Base-by-base conservation (phyloP, 1,139 yeast species). In the Taphrina communis region DNA sequence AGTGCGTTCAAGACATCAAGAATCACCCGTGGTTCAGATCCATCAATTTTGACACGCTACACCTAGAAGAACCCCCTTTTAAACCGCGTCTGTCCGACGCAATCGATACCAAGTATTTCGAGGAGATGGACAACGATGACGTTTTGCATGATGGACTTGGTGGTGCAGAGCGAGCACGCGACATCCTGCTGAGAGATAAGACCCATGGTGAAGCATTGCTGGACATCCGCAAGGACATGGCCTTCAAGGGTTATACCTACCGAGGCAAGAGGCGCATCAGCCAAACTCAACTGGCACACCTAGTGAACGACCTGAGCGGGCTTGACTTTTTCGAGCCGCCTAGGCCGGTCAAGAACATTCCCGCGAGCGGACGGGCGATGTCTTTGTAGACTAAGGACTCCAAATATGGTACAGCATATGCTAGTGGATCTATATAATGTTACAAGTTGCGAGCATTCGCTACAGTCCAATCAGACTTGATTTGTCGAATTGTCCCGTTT, bases 31-130 rank as follows among this genome's bases (percentile, higher is more conserved):
- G 87, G 76, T 89, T 90, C 75, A 78, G 80, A 42, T 86, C 83
- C 2, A 81, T 89, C 11, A 78, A 86, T 65, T 90, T 96, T 95
- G 84, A 83, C 44, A 81, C 82, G 0, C 81, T 94, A 14, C 91
- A 88, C 77, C 84, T 82, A n/a, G 89, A 86, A 72, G 88, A 85
- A 41, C 94, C 97, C 0, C 86, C 95, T 0, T 94, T 93, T 79
- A 87, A 91, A 6, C 99, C 99, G 0, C 79, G 80, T 6, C 79
- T 85, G n/a, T 91, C 88, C 19, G 84, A 90, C 74, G 96, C 97
- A 0, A 96, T 89, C 74, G 86, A 88, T 68, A 92, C 97, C 0
- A 96, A 91, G 70, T 93, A 93, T 76, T 94, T 93, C 77, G 98
- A 94, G 46, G 69, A 68, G 14, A 55, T 65, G 19, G 39, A 55